Percentiles rank a stretch among this genome's conserved stretches.
These are phyloP conservation scores for Solanum medicagineum DNA, from an alignment of 257 asterid genomes.

Conservation along the genomic window DNA sequence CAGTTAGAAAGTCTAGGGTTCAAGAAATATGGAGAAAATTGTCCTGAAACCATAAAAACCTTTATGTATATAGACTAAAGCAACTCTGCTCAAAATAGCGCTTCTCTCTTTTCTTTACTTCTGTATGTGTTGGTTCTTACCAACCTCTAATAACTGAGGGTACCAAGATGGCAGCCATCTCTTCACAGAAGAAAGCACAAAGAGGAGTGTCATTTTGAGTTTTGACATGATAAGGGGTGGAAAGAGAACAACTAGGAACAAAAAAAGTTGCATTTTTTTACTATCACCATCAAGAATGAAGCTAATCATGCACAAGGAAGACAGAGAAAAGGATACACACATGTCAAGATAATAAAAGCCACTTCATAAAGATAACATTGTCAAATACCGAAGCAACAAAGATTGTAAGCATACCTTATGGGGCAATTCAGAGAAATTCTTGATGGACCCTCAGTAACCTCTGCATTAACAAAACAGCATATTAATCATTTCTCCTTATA, in stretches of 20 bases:
- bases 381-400: neutral
- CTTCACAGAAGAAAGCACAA: neutral
- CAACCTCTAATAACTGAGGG: neutral
- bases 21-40: neutral
- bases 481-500: neutral
- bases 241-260: neutral
- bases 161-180: neutral
- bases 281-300: neutral
- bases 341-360: neutral
- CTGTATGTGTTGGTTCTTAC: neutral
- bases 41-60: neutral
- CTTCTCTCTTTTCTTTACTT: neutral
- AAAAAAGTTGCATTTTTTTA: neutral
- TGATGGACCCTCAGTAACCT: slow-evolving; percentile 77
- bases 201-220: neutral
- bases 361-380: neutral
- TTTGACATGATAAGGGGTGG: neutral
- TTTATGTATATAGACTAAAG: neutral
- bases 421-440: slow-evolving; percentile 90
- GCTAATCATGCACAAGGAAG: neutral
- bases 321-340: neutral
- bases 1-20: neutral
- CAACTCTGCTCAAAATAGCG: neutral
- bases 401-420: slow-evolving; percentile 48
- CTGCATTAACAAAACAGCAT: slow-evolving; percentile 17